Evolutionary conservation across 768 basidiomycete species (phyloP).

Genomic region (Leccinum barrowsii): DNA sequence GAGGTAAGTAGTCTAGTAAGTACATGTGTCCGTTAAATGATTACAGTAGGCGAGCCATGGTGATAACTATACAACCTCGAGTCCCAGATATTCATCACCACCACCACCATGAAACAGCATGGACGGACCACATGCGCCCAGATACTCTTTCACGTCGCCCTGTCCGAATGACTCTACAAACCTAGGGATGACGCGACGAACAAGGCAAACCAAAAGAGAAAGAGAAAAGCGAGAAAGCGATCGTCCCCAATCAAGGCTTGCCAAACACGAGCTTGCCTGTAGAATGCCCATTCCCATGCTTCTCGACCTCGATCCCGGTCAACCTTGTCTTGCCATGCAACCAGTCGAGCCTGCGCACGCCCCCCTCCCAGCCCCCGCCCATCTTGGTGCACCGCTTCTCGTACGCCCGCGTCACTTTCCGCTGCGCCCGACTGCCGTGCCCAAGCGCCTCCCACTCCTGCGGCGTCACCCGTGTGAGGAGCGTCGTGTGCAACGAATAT

Average conservation of each 20-base stretch:
- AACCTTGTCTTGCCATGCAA: conserved; percentile 57
- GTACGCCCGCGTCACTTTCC: conserved; percentile 58
- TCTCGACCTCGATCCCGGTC: conserved; percentile 59
- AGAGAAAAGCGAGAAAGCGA: not conserved
- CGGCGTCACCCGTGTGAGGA: conserved; percentile 53
- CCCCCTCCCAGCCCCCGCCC: conserved; percentile 64
- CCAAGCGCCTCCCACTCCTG: conserved; percentile 65
- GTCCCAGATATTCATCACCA: not conserved
- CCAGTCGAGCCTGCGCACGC: conserved; percentile 68
- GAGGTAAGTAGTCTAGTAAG: not conserved
- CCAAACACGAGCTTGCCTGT: conserved; percentile 50
- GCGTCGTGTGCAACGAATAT: conserved; percentile 53
- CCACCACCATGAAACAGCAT: not conserved
- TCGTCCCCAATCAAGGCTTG: conserved; percentile 28
- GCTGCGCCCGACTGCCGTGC: conserved; percentile 51
- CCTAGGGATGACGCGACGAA: not conserved
- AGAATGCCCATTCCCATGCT: conserved; percentile 34
- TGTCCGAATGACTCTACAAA: not conserved
- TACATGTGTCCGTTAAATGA: not conserved
- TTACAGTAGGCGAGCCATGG: not conserved
- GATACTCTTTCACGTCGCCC: not conserved
- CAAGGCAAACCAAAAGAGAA: not conserved
- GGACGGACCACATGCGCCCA: not conserved
- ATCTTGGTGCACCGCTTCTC: conserved; percentile 56
- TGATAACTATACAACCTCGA: not conserved